Conservation (phyloP, 768 basidiomycete genomes). For the Tricholoma flavovirens region DNA sequence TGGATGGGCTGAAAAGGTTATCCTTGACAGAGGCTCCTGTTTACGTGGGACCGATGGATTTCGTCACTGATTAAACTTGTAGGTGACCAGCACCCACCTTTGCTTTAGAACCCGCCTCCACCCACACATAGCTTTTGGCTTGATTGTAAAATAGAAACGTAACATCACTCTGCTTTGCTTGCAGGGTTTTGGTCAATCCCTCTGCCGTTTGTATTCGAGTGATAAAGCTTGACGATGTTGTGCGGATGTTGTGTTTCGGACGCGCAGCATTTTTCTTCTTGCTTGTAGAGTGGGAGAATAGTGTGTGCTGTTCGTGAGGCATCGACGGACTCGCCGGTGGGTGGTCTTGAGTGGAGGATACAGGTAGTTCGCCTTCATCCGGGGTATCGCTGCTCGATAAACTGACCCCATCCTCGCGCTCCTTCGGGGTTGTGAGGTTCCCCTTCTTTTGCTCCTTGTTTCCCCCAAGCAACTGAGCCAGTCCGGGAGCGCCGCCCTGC, state of each 20-base stretch:
- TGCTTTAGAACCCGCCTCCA: constrained; percentile 76
- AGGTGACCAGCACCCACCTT: constrained; percentile 49
- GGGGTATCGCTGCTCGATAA: constrained; percentile 79
- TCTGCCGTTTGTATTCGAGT: constrained; percentile 80
- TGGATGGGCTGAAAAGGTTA: constrained; percentile 81
- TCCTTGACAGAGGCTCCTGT: constrained; percentile 81
- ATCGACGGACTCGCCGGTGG: constrained; percentile 29
- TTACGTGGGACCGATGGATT: constrained; percentile 6
- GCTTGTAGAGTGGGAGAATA: constrained; percentile 54
- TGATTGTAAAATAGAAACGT: constrained; percentile 86
- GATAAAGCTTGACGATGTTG: constrained; percentile 90
- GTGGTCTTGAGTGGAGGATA: constrained; percentile 36
- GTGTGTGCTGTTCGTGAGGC: constrained; percentile 41
- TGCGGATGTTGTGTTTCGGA: constrained; percentile 88
- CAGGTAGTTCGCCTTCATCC: constrained; percentile 47
- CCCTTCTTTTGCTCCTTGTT: constrained; percentile 63
- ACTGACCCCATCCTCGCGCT: constrained; percentile 64
- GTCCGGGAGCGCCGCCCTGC: constrained; percentile 48
- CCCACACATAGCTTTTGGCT: constrained; percentile 81
- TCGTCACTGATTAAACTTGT: constrained; percentile 3
- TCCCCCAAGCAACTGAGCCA: constrained; percentile 64
- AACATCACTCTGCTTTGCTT: constrained; percentile 77
- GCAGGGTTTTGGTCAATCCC: constrained; percentile 63
- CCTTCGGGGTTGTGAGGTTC: constrained; percentile 34
- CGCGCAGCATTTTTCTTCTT: constrained; percentile 62